These are phyloP conservation scores for Aspergillus texensis DNA, from an alignment of 2,329 filamentous ascomycete genomes.

Conservation along the genomic window DNA sequence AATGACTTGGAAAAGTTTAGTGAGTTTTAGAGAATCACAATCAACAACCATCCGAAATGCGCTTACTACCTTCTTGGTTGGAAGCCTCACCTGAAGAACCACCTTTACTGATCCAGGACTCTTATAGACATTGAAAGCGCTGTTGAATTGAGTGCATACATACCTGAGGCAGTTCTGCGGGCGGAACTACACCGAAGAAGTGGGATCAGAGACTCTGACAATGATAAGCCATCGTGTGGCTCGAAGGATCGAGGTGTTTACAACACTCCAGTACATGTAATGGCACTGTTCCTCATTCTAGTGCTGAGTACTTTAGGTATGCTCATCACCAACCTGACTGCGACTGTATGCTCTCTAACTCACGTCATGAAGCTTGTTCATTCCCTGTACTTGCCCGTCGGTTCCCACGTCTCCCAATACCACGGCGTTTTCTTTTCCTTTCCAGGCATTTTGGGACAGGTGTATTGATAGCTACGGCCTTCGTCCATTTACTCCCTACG, in stretches of 20 bases:
- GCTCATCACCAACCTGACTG: not conserved
- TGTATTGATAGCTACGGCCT: conserved; percentile 60
- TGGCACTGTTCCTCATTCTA: conserved; percentile 69
- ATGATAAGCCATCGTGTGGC: conserved; percentile 37
- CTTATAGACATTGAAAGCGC: conserved; percentile 24
- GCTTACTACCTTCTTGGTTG: not conserved
- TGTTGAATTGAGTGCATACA: conserved; percentile 29
- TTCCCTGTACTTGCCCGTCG: conserved; percentile 63
- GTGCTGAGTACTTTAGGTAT: conserved; percentile 51
- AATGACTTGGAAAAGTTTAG: not conserved
- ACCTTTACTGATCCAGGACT: not conserved
- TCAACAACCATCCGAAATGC: not conserved
- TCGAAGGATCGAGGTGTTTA: conserved; percentile 50
- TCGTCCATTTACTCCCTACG: conserved; percentile 64
- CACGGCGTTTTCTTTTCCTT: conserved; percentile 61
- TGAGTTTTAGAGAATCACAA: not conserved
- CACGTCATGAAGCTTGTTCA: conserved; percentile 54
- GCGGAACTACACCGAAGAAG: conserved; percentile 36
- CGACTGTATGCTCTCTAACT: conserved; percentile 12
- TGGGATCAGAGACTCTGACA: conserved; percentile 19
- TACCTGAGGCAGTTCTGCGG: conserved; percentile 37
- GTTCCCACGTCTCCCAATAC: conserved; percentile 62
- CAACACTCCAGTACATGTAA: conserved; percentile 68
- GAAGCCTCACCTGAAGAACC: not conserved
- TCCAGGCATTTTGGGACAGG: conserved; percentile 63